A percentile compares a stretch with the other conserved stretches of the same genome.
Conservation (phyloP, 1,139 yeast species). For the Kurtzmaniella quercitrusa region DNA sequence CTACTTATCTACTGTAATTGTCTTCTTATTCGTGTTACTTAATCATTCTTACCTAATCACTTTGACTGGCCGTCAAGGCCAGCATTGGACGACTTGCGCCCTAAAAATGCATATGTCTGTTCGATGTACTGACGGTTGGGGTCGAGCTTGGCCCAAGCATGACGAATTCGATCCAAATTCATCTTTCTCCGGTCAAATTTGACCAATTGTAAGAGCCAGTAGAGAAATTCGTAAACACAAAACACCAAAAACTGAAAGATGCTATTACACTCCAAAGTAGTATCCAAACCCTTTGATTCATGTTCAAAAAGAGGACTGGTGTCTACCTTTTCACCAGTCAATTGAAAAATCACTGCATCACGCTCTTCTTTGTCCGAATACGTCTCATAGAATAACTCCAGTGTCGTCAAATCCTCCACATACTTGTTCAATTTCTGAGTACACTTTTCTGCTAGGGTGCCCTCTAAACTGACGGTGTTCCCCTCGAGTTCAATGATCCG, state of each 20-base stretch:
- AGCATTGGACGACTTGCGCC: conserved; percentile 22
- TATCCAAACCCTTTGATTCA: conserved; percentile 1
- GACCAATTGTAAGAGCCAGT: conserved; percentile 27
- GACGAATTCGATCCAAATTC: conserved; percentile 43
- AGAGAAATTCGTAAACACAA: conserved; percentile 29
- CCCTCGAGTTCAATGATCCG: conserved; percentile 82
- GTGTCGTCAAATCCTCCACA: conserved; percentile 34
- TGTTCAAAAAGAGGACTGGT: conserved; percentile 3
- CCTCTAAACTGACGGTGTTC: conserved; percentile 45
- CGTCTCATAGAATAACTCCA: conserved; percentile 30
- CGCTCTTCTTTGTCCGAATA: conserved; percentile 28
- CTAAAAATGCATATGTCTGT: conserved; percentile 33
- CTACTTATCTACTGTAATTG: too few relatives aligned
- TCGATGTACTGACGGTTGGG: conserved; percentile 40
- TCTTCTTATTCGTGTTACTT: too few relatives aligned
- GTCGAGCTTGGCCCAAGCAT: conserved; percentile 42
- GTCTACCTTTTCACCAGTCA: conserved; percentile 22
- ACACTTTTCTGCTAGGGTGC: conserved; percentile 30
- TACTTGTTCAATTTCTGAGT: conserved; percentile 22
- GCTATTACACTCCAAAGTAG: conserved; percentile 8
- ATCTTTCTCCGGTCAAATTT: conserved; percentile 36
- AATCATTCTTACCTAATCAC: too few relatives aligned
- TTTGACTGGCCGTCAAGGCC: not conserved
- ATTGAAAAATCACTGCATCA: conserved; percentile 21
- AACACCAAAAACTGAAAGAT: conserved; percentile 21